phyloP scores from a whole-genome alignment of 805 yeast genomes.

The Candida argentea region DNA sequence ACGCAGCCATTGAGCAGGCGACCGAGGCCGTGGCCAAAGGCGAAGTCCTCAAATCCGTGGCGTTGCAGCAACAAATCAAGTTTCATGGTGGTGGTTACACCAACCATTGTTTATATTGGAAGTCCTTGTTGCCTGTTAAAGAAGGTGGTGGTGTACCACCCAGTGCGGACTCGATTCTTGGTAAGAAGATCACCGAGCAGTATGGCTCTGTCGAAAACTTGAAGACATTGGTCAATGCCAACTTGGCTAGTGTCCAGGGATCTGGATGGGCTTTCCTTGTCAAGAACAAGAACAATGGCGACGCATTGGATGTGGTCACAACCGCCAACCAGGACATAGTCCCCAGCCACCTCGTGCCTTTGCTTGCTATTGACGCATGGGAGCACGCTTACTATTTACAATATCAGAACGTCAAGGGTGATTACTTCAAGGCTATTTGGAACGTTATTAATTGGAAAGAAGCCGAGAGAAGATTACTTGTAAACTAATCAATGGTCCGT shows the following conservation, averaged over 20 bases:
- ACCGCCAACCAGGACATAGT: slow-evolving; percentile 85
- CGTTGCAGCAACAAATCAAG: slow-evolving; percentile 64
- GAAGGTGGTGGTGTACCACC: slow-evolving; percentile 72
- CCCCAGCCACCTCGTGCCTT: slow-evolving; percentile 55
- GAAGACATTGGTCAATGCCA: slow-evolving; percentile 46
- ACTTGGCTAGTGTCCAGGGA: slow-evolving; percentile 81
- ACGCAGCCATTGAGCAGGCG: slow-evolving; percentile 65
- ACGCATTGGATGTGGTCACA: slow-evolving; percentile 69
- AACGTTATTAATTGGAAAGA: slow-evolving; percentile 89
- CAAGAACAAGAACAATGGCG: slow-evolving; percentile 60
- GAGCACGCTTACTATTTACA: slow-evolving; percentile 94
- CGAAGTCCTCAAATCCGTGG: slow-evolving; percentile 50
- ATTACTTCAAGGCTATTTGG: slow-evolving; percentile 92
- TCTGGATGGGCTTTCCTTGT: slow-evolving; percentile 94
- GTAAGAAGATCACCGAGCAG: slow-evolving; percentile 47
- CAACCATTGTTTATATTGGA: slow-evolving; percentile 85
- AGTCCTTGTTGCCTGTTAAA: slow-evolving; percentile 67
- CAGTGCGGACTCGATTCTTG: slow-evolving; percentile 41
- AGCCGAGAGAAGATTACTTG: slow-evolving; percentile 59
- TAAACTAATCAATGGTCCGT: slow-evolving; percentile 2
- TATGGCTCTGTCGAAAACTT: slow-evolving; percentile 69
- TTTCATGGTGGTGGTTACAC: slow-evolving; percentile 90
- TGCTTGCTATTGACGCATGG: slow-evolving; percentile 92
- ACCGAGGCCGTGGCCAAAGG: slow-evolving; percentile 52
- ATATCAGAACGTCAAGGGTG: slow-evolving; percentile 84